Evolutionary conservation across 495 filamentous ascomycete genomes (phyloP).

Genomic region (Choiromyces venosus): DNA sequence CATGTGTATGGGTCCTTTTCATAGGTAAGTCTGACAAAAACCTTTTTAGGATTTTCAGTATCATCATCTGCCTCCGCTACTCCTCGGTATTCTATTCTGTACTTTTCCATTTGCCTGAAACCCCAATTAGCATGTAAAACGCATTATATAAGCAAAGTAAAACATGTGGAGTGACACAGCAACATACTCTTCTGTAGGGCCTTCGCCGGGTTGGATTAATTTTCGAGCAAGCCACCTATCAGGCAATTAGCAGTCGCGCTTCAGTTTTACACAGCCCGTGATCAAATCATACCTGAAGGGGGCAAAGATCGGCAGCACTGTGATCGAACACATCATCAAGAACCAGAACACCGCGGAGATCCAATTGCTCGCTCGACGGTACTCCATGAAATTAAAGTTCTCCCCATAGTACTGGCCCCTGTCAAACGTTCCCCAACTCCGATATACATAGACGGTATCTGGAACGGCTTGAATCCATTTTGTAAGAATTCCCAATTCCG

Average conservation of each 20-base stretch:
- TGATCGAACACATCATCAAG: conserved; percentile 32
- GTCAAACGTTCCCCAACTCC: conserved; percentile 39
- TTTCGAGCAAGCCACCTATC: conserved; percentile 37
- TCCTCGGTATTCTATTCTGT: conserved; percentile 37
- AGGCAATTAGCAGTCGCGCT: conserved; percentile 3
- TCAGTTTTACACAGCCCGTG: not conserved
- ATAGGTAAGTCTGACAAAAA: conserved; percentile 25
- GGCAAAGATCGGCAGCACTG: conserved; percentile 28
- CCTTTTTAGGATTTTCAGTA: conserved; percentile 36
- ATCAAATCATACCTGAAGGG: conserved; percentile 31
- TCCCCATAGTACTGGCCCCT: conserved; percentile 34
- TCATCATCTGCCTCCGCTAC: conserved; percentile 40
- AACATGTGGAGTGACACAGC: not conserved
- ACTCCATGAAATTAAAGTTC: conserved; percentile 41
- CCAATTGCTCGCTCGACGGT: conserved; percentile 25
- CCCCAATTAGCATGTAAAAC: not conserved
- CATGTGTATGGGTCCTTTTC: conserved; percentile 33
- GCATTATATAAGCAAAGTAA: not conserved
- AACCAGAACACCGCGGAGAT: conserved; percentile 32
- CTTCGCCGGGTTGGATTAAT: conserved; percentile 31
- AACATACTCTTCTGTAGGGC: conserved; percentile 31
- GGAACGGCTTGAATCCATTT: conserved; percentile 33
- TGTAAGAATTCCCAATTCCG: conserved; percentile 36
- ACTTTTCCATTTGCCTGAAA: conserved; percentile 23
- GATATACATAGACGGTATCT: conserved; percentile 37